Conservation (phyloP, 2,329 filamentous ascomycete species). For the Colletotrichum coccodes region DNA sequence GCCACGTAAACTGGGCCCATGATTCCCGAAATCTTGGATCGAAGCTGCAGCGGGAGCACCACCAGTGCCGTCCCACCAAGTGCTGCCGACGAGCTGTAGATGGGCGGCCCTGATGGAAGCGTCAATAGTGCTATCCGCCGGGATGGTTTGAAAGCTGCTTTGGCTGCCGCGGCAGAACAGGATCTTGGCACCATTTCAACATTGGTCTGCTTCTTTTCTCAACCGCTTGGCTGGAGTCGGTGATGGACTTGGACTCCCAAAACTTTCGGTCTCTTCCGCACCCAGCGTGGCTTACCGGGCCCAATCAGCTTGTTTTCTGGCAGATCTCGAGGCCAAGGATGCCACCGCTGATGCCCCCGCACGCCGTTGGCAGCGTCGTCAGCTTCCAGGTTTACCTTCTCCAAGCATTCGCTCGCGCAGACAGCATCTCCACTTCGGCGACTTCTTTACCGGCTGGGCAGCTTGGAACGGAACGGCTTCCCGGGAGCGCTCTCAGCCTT, state of each 20-base stretch:
- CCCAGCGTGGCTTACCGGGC: not conserved
- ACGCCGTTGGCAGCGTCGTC: constrained; percentile 7
- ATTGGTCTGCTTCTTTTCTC: no score
- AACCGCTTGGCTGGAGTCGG: not conserved
- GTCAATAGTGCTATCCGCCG: not conserved
- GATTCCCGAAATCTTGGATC: no score
- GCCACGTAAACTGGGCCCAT: no score
- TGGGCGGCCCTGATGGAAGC: no score
- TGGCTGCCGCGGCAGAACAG: not conserved
- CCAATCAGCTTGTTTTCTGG: not conserved
- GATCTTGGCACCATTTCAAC: not conserved
- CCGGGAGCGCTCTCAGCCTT: constrained; percentile 21
- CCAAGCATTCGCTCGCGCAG: not conserved
- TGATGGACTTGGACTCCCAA: not conserved
- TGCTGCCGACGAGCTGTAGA: no score
- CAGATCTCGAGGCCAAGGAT: not conserved
- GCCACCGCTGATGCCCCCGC: not conserved
- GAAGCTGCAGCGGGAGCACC: not conserved
- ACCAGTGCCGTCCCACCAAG: no score
- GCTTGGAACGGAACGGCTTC: constrained; percentile 4
- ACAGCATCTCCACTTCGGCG: constrained; percentile 17
- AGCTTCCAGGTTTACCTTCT: not conserved
- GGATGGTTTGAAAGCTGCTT: no score
- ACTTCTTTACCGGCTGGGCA: constrained; percentile 25
- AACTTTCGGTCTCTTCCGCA: not conserved